A percentile compares a stretch with the other conserved stretches of the same genome.
phyloP scores from a whole-genome alignment of 306 rosid species.

The Phaseolus lunatus region DNA sequence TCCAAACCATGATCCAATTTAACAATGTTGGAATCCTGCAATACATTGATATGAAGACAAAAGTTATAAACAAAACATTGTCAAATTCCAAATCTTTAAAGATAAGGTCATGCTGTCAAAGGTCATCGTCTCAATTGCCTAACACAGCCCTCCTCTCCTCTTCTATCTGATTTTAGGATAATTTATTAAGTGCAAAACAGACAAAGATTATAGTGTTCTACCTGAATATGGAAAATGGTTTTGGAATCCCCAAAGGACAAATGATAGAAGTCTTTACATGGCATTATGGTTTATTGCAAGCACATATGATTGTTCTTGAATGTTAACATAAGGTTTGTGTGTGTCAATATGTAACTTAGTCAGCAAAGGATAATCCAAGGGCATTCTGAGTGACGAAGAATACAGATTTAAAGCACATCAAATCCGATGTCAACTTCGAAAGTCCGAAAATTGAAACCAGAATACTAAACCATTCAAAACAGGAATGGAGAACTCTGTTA shows the following conservation, averaged over 20 bases:
- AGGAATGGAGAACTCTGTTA: constrained; percentile 7
- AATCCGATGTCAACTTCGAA: constrained; percentile 3
- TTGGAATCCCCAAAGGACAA: neutral
- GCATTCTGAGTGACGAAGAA: neutral
- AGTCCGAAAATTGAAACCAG: constrained; percentile 15
- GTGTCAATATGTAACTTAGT: neutral
- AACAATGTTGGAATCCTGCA: constrained; percentile 53
- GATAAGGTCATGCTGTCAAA: neutral
- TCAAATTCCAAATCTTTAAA: neutral
- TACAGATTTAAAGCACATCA: constrained; percentile 8
- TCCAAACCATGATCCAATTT: constrained; percentile 63
- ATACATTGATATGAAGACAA: constrained; percentile 28
- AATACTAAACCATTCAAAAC: constrained; percentile 33
- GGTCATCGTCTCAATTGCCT: neutral
- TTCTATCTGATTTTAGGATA: neutral
- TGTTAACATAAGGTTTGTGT: too few species aligned
- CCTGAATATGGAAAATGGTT: constrained; percentile 16
- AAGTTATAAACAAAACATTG: too few species aligned
- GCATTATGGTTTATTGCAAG: neutral
- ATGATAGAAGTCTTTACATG: constrained; percentile 1
- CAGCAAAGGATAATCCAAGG: neutral
- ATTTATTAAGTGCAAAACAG: neutral
- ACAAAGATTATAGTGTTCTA: neutral
- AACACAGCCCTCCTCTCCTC: neutral
- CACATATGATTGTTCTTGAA: neutral